Evolutionary conservation across 2,329 filamentous ascomycete species (phyloP), one percentile per base, ranked within the genome.

Genomic region (Aureobasidium leucospermi): DNA sequence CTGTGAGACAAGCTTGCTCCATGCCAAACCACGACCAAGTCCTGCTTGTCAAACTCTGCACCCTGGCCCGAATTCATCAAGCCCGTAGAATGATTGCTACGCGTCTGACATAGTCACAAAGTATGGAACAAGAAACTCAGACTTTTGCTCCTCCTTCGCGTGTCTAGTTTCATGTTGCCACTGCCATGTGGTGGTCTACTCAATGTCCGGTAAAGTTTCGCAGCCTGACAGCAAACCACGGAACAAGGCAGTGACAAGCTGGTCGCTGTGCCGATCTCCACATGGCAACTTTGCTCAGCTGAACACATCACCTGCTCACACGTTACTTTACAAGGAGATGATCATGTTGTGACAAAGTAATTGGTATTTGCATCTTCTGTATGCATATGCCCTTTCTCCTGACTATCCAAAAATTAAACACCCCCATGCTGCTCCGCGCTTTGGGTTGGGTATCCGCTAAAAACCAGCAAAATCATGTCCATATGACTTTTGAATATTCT

Each of bases 361-460:
- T 51, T 51, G 32, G 11, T 32, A 28, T 42, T 7, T 53, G 49
- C 38, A 53, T 42, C 19, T 42, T 38, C 36, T 39, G n/a, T 31
- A 53, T 42, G 38, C 36, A 41, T 53, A 11, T 52, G 11, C 16
- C 10, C n/a, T 52, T n/a, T n/a, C 48, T 29, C 36, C 13, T 29
- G 19, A 31, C 19, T n/a, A 51, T 7, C 6, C 4, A 51, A 53
- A 42, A 31, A 42, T 34, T 38, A 53, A 53, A 53, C 49, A 53
- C 49, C 38, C 49, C 49, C 36, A 38, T 53, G 49, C 49, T 53
- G 38, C 38, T 31, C 49, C 38, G 15, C 49, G 38, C 49, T 42
- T 38, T 53, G 49, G 38, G 49, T 53, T 53, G 53, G 53, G 53
- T 57, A 57, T 57, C 53, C 53, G 53, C 53, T 47, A 45, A 53